Evolutionary conservation across 179 eudicot species (phyloP).

Genomic region (Silene vulgaris): DNA sequence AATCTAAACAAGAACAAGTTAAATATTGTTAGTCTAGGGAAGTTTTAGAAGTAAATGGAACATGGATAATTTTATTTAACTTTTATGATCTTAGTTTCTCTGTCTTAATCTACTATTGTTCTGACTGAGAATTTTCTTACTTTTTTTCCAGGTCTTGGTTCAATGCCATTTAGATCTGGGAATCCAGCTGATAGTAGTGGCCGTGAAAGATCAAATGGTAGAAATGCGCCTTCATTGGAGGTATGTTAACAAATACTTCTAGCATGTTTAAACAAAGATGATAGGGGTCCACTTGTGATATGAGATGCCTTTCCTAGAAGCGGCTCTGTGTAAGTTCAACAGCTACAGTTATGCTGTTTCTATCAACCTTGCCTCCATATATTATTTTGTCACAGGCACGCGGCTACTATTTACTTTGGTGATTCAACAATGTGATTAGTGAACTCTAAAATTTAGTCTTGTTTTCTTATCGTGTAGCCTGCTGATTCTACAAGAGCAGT

Average conservation of each 20-base stretch:
- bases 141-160: slow-evolving; percentile 35
- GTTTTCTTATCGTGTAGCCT: slow-evolving; percentile 28
- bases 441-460: not conserved
- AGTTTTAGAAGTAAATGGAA: slow-evolving; percentile 4
- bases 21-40: not conserved
- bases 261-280: not conserved
- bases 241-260: slow-evolving; percentile 18
- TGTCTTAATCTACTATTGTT: slow-evolving; percentile 7
- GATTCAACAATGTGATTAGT: not conserved
- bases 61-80: not conserved
- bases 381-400: not conserved
- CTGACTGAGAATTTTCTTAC: not conserved
- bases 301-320: not conserved
- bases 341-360: not conserved
- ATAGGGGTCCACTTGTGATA: slow-evolving; percentile 1
- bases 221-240: slow-evolving; percentile 34
- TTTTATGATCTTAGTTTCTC: not conserved
- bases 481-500: slow-evolving; percentile 31
- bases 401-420: not conserved
- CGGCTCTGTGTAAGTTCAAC: not conserved
- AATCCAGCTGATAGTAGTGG: slow-evolving; percentile 33
- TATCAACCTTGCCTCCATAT: not conserved
- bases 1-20: slow-evolving; percentile 13
- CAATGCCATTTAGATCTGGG: slow-evolving; percentile 31
- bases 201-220: slow-evolving; percentile 45